A percentile compares a stretch with the other conserved stretches of the same genome.
These are phyloP conservation scores for Dactylonectria estremocensis DNA, from an alignment of 2,329 filamentous ascomycete genomes.

Conservation along the genomic window DNA sequence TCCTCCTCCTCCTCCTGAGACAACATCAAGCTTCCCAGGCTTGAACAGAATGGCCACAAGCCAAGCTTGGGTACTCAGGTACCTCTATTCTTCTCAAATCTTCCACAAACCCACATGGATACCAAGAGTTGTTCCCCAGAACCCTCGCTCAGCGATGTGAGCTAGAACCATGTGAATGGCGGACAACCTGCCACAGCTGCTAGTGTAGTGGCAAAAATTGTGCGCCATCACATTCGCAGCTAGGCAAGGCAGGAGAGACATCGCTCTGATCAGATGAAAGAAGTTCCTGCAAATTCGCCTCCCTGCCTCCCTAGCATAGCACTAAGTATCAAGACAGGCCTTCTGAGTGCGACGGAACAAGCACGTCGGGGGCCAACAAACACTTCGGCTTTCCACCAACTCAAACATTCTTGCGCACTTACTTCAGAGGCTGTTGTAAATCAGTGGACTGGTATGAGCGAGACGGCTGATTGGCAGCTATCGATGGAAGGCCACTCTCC, in stretches of 20 bases:
- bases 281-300: not conserved
- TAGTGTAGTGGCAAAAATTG: no score
- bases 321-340: not conserved
- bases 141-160: not conserved
- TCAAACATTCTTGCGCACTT: not conserved
- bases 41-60: not conserved
- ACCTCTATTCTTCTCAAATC: not conserved
- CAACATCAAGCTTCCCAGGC: no score
- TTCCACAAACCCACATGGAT: not conserved
- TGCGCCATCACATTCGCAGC: no score
- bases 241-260: not conserved
- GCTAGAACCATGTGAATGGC: no score
- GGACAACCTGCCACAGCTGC: no score
- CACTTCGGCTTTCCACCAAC: not conserved
- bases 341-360: not conserved
- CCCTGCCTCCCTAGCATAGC: not conserved
- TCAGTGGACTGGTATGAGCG: not conserved
- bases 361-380: not conserved
- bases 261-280: not conserved
- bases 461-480: no score
- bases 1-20: no score
- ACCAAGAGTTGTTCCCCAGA: not conserved
- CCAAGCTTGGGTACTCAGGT: not conserved
- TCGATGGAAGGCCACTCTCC: not conserved
- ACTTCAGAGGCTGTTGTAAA: not conserved